Conservation (phyloP, 2,329 filamentous ascomycete genomes). For the Tothia fuscella region DNA sequence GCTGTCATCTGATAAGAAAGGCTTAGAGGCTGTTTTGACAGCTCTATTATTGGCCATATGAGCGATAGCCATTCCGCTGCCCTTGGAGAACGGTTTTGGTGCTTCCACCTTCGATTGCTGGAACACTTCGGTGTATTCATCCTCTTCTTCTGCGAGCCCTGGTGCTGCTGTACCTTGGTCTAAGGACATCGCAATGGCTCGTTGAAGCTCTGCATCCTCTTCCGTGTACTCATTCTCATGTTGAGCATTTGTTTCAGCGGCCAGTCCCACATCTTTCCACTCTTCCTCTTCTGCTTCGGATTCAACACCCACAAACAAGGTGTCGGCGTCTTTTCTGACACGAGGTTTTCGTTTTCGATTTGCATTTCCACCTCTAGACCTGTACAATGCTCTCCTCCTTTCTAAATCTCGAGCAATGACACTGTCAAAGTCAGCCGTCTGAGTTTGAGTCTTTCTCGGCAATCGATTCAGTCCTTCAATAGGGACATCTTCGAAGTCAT, state of each 20-base stretch:
- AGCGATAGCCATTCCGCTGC: constrained; percentile 49
- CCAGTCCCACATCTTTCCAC: constrained; percentile 30
- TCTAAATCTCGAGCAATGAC: constrained; percentile 23
- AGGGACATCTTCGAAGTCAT: constrained; percentile 84
- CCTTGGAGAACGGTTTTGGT: constrained; percentile 31
- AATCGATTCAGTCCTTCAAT: constrained; percentile 81
- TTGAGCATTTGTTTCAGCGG: constrained; percentile 39
- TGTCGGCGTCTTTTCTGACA: constrained; percentile 33
- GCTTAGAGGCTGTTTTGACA: constrained; percentile 36
- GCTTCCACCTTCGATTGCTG: constrained; percentile 30
- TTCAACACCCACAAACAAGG: constrained; percentile 42
- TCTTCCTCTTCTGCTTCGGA: constrained; percentile 24
- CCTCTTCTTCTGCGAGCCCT: constrained; percentile 39
- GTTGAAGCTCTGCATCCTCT: constrained; percentile 64
- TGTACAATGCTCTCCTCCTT: constrained; percentile 36
- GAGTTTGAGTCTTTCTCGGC: constrained; percentile 45
- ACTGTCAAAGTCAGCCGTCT: constrained; percentile 27
- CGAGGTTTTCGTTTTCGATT: constrained; percentile 14
- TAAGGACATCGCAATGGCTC: constrained; percentile 77
- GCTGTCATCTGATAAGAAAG: constrained; percentile 35
- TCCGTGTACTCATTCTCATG: constrained; percentile 27
- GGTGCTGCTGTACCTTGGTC: constrained; percentile 33
- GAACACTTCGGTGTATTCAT: constrained; percentile 34
- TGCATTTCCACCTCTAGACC: constrained; percentile 21
- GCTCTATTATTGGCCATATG: constrained; percentile 64